Evolutionary conservation across 345 rosid species (phyloP).

Genomic region (Pugionium cornutum): DNA sequence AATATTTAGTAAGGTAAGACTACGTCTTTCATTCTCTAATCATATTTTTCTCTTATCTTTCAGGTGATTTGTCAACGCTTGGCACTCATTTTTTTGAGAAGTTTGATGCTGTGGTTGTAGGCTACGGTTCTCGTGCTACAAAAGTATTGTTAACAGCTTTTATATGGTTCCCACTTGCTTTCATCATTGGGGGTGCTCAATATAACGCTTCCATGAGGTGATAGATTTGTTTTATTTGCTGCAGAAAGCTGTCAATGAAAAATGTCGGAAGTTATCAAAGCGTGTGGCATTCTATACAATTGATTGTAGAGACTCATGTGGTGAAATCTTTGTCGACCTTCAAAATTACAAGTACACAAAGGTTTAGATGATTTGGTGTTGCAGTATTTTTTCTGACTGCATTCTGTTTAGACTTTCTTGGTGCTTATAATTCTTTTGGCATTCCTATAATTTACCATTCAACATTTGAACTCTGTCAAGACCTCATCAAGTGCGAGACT

Average conservation of each 20-base stretch:
- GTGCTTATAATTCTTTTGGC: not conserved
- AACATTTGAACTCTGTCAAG: not conserved
- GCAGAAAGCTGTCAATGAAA: slow-evolving; percentile 76
- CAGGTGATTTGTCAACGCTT: slow-evolving; percentile 74
- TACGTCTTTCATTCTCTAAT: not conserved
- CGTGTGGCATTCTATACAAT: slow-evolving; percentile 80
- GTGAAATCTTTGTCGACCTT: slow-evolving; percentile 89
- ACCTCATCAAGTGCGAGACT: not conserved
- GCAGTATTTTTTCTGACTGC: not conserved
- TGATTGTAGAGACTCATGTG: slow-evolving; percentile 81
- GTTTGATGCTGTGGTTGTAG: slow-evolving; percentile 75
- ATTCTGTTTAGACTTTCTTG: not conserved
- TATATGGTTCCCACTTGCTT: not conserved
- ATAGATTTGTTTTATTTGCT: not conserved
- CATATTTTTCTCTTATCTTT: slow-evolving; percentile 5
- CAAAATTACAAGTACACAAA: slow-evolving; percentile 63
- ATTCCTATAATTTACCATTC: not conserved
- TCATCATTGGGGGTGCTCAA: not conserved
- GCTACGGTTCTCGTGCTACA: slow-evolving; percentile 59
- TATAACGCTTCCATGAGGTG: not conserved
- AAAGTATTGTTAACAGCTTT: slow-evolving; percentile 49
- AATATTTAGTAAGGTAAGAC: not conserved
- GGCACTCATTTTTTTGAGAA: slow-evolving; percentile 59
- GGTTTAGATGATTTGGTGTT: slow-evolving; percentile 38
- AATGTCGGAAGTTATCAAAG: slow-evolving; percentile 68